Conservation (phyloP, 2,329 filamentous ascomycete genomes). For the Clonostachys chloroleuca region DNA sequence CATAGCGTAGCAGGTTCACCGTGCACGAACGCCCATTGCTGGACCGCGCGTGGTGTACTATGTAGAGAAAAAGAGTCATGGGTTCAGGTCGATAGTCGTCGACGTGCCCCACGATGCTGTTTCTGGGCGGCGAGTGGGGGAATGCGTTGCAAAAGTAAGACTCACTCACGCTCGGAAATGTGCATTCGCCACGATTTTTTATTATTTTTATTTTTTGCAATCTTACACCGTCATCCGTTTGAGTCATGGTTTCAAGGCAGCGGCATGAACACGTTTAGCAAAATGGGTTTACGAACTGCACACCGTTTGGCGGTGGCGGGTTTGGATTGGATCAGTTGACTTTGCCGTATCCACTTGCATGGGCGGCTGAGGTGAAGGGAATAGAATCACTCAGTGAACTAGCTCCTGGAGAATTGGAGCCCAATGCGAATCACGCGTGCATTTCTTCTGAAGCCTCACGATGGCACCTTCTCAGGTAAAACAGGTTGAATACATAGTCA, state of each 20-base stretch:
- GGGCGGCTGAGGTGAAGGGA: too few relatives aligned
- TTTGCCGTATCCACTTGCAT: not conserved
- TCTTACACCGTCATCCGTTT: not conserved
- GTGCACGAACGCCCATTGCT: too few relatives aligned
- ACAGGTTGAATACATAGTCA: conserved; percentile 3
- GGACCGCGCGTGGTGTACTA: too few relatives aligned
- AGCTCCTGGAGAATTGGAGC: too few relatives aligned
- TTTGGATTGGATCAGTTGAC: not conserved
- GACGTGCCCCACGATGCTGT: too few relatives aligned
- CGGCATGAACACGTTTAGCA: not conserved
- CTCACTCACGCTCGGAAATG: not conserved
- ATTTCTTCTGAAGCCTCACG: not conserved
- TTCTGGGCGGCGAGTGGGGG: not conserved
- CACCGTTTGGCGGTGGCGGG: not conserved
- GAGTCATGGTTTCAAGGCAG: not conserved
- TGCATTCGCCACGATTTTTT: not conserved
- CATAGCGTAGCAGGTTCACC: too few relatives aligned
- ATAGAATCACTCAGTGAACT: too few relatives aligned
- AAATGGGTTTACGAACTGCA: not conserved
- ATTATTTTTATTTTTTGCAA: not conserved
- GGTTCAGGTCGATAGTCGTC: too few relatives aligned
- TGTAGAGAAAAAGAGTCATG: too few relatives aligned
- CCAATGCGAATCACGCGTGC: not conserved
- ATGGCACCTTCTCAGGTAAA: not conserved
- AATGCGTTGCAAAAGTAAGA: not conserved